These are phyloP conservation scores for Mycena capillaripes DNA, from an alignment of 768 basidiomycete genomes.

Conservation along the genomic window DNA sequence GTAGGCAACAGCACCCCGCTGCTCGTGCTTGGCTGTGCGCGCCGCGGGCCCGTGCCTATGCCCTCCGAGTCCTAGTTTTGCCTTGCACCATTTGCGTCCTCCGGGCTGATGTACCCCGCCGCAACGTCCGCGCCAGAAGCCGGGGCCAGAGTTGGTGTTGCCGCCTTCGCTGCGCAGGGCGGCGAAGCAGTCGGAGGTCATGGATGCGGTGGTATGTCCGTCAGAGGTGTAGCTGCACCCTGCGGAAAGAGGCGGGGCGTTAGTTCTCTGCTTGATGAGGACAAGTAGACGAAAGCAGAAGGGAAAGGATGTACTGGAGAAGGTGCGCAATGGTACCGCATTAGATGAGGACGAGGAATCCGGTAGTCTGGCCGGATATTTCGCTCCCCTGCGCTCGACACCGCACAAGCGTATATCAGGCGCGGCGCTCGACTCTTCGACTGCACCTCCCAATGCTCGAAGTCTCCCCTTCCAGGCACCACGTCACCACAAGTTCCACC, in stretches of 20 bases:
- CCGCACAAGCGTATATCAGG: too few relatives aligned
- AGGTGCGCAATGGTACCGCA: too few relatives aligned
- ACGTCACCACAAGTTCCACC: too few relatives aligned
- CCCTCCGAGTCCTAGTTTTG: constrained; percentile 7
- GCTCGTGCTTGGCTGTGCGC: constrained; percentile 24
- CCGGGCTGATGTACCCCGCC: not conserved
- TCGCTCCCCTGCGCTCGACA: too few relatives aligned
- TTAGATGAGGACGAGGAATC: too few relatives aligned
- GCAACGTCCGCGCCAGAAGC: constrained; percentile 16
- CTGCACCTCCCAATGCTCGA: too few relatives aligned
- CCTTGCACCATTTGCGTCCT: not conserved
- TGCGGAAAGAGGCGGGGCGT: not conserved
- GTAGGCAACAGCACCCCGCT: constrained; percentile 1
- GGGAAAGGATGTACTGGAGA: too few relatives aligned
- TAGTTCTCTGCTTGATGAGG: too few relatives aligned
- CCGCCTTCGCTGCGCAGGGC: constrained; percentile 12
- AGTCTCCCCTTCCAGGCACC: too few relatives aligned
- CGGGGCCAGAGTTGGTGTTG: not conserved
- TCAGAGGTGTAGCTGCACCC: constrained; percentile 10
- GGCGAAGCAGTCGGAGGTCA: constrained; percentile 14
- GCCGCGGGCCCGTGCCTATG: not conserved
- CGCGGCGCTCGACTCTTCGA: too few relatives aligned
- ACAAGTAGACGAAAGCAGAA: too few relatives aligned
- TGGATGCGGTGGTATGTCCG: not conserved
- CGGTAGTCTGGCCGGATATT: too few relatives aligned